phyloP scores from a whole-genome alignment of 2,329 filamentous ascomycete species.

The Apiospora hydei region DNA sequence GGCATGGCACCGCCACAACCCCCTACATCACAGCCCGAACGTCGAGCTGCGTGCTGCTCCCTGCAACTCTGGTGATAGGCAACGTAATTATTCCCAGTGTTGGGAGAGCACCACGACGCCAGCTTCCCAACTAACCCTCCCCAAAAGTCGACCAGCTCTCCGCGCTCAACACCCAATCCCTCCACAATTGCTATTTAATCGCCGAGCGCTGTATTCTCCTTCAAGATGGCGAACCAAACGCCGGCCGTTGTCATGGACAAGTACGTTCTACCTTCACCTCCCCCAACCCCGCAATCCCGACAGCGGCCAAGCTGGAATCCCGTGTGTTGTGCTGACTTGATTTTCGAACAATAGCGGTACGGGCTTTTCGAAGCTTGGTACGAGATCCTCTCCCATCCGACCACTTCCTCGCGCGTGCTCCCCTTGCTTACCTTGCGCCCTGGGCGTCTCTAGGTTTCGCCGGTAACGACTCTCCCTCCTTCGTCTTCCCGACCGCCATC shows the following conservation, averaged over 20 bases:
- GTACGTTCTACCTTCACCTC: constrained; percentile 67
- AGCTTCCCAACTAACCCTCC: neutral
- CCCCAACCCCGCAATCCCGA: constrained; percentile 33
- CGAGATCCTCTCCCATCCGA: constrained; percentile 39
- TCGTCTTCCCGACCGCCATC: constrained; percentile 98
- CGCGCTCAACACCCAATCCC: neutral
- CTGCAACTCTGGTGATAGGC: constrained; percentile 20
- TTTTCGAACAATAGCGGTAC: constrained; percentile 78
- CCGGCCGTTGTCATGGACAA: constrained; percentile 99
- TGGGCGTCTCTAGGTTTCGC: constrained; percentile 77
- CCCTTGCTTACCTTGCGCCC: constrained; percentile 27
- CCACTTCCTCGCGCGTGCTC: neutral
- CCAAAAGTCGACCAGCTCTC: neutral
- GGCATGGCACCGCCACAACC: constrained; percentile 9
- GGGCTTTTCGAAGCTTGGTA: constrained; percentile 98
- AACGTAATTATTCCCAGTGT: constrained; percentile 22
- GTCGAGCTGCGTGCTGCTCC: constrained; percentile 5
- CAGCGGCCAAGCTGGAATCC: constrained; percentile 33
- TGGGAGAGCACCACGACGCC: constrained; percentile 18
- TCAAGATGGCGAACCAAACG: constrained; percentile 93
- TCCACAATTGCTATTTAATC: neutral
- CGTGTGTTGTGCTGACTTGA: constrained; percentile 32
- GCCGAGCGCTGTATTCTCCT: constrained; percentile 27
- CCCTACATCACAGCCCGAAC: constrained; percentile 16
- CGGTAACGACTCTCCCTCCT: constrained; percentile 98